phyloP scores from a whole-genome alignment of 2,329 filamentous ascomycete species.

The Xylariaceae sp. region DNA sequence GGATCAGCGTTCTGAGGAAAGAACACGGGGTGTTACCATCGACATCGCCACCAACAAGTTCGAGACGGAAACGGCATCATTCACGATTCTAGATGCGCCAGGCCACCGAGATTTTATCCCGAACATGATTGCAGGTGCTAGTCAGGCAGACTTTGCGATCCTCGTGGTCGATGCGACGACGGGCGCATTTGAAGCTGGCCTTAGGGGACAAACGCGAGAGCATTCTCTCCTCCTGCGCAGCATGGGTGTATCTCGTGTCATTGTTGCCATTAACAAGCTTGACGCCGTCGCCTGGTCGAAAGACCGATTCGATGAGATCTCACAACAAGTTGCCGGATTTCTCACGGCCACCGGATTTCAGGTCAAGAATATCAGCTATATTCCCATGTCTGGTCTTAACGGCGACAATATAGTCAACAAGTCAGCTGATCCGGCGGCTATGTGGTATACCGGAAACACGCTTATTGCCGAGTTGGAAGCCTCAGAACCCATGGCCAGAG shows the following conservation, averaged over 20 bases:
- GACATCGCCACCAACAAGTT: conserved; percentile 95
- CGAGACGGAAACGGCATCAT: conserved; percentile 77
- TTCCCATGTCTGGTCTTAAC: conserved; percentile 83
- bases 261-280: conserved; percentile 94
- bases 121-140: conserved; percentile 97
- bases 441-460: conserved; percentile 78
- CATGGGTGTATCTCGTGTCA: conserved; percentile 80
- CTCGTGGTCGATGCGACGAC: conserved; percentile 87
- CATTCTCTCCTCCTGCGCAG: conserved; percentile 86
- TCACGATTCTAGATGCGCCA: conserved; percentile 92
- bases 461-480: conserved; percentile 79
- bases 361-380: conserved; percentile 72
- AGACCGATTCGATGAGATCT: conserved; percentile 78
- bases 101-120: conserved; percentile 95
- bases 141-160: conserved; percentile 92
- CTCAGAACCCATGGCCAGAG: conserved; percentile 67
- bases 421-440: conserved; percentile 50
- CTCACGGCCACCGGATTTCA: conserved; percentile 77
- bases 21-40: conserved; percentile 86
- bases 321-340: conserved; percentile 76
- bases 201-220: conserved; percentile 91
- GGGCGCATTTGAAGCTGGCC: conserved; percentile 87
- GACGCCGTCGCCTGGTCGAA: conserved; percentile 81
- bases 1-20: conserved; percentile 85
- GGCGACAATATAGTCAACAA: conserved; percentile 76